These are phyloP conservation scores for Tricholomella constricta DNA, from an alignment of 768 basidiomycete genomes.

Conservation along the genomic window DNA sequence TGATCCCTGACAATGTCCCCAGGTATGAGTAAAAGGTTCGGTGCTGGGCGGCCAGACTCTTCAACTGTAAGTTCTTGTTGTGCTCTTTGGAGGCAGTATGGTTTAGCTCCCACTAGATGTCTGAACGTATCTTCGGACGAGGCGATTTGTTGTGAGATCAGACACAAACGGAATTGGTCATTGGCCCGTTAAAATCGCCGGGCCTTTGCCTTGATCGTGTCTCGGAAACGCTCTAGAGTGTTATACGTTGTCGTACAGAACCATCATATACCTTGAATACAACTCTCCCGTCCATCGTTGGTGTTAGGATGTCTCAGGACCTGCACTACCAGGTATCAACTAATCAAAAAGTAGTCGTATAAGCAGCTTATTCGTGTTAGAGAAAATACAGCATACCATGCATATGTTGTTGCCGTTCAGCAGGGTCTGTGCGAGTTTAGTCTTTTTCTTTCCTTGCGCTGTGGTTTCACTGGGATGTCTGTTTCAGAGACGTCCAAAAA, in stretches of 20 bases:
- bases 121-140: neutral
- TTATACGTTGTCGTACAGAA: neutral
- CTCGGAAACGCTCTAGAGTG: neutral
- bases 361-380: neutral
- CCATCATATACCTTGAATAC: neutral
- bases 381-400: slow-evolving; percentile 62
- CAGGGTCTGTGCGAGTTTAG: slow-evolving; percentile 82
- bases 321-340: slow-evolving; percentile 73
- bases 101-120: neutral
- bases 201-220: neutral
- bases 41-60: slow-evolving; percentile 5
- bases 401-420: slow-evolving; percentile 96
- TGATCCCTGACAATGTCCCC: neutral
- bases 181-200: neutral
- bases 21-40: slow-evolving; percentile 1
- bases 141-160: neutral
- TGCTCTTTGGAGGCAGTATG: neutral
- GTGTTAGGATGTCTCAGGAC: slow-evolving; percentile 58
- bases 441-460: slow-evolving; percentile 78
- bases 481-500: neutral
- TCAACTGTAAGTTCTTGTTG: neutral
- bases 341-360: slow-evolving; percentile 23
- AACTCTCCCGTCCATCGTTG: neutral
- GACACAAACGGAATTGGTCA: slow-evolving; percentile 3
- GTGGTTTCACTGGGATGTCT: slow-evolving; percentile 69